Base-by-base conservation (phyloP, 306 rosid genomes). In the Purshia tridentata region DNA sequence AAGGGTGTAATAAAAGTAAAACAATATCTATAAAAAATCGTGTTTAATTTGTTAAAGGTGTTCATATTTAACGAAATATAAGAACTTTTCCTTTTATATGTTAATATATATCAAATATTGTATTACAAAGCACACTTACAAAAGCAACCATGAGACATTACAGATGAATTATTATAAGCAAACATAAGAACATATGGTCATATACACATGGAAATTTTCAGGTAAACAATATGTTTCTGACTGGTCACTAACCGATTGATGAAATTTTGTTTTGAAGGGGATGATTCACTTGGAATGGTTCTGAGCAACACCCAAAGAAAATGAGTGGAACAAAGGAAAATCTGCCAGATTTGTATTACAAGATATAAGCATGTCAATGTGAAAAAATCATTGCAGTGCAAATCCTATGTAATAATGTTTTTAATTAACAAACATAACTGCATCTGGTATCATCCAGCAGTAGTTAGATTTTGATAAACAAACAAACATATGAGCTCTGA, bases 171-270 rank as follows among this genome's bases (percentile, higher is more conserved):
- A 37, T 23, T 51, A 58, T 62, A 53, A 46, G 39, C 9, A 46
- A 61, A 47, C 12, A 29, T 51, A 52, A 52, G n/a, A 52, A 62
- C 50, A 72, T 44, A 41, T 35, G 8, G 48, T 39, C 59, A 70
- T 35, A 16, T 53, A 70, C 45, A 29, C 50, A 52, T 51, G 60
- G 68, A 53, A 47, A 62, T 22, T 22, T 20, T 19, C 12, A 20
- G 70, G 51, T 54, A 48, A 62, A 37, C 4, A 73, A 70, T 52
- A 52, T 48, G 48, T 78, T 57, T 67, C 45, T 78, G 63, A 82
- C 96, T 88, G 61, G 88, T 77, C 64, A 88, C 98, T 89, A 65
- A 93, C 98, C 98, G 73, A 91, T 82, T 60, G 88, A 85, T 75
- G 92, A 87, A 78, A 93, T 62, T 76, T 88, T 88, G 75, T 85